These are phyloP conservation scores for Tetrahymena thermophila DNA, from an alignment of 73 alveolate species.

Conservation along the genomic window DNA sequence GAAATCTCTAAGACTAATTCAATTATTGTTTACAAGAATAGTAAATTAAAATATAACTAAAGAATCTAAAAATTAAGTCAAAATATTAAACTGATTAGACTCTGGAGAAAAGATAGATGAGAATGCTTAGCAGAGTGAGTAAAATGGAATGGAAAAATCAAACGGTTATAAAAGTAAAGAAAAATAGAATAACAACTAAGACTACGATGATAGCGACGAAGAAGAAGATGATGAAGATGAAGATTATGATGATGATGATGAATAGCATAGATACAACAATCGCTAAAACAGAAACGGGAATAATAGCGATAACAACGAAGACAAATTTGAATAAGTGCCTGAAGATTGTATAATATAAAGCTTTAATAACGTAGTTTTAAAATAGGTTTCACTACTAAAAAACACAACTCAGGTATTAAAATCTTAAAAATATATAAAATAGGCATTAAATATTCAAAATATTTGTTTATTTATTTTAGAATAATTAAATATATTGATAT, in stretches of 20 bases:
- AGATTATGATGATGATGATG: background rate
- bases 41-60: background rate
- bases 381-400: background rate
- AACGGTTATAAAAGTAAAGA: background rate
- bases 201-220: background rate
- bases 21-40: background rate
- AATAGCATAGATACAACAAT: background rate
- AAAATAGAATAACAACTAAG: background rate
- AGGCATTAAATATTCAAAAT: background rate
- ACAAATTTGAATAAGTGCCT: background rate
- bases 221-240: background rate
- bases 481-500: too few relatives aligned
- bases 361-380: background rate
- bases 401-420: background rate
- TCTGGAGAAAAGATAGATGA: background rate
- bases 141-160: background rate
- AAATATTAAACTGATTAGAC: background rate
- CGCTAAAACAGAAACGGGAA: background rate
- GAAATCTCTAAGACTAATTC: background rate
- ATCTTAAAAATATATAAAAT: too few relatives aligned
- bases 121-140: background rate
- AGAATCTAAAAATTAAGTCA: background rate
- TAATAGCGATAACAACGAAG: background rate
- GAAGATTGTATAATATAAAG: background rate
- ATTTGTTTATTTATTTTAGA: too few relatives aligned